Evolutionary conservation across 2,329 filamentous ascomycete species (phyloP).

Genomic region (Apiospora phragmitis): DNA sequence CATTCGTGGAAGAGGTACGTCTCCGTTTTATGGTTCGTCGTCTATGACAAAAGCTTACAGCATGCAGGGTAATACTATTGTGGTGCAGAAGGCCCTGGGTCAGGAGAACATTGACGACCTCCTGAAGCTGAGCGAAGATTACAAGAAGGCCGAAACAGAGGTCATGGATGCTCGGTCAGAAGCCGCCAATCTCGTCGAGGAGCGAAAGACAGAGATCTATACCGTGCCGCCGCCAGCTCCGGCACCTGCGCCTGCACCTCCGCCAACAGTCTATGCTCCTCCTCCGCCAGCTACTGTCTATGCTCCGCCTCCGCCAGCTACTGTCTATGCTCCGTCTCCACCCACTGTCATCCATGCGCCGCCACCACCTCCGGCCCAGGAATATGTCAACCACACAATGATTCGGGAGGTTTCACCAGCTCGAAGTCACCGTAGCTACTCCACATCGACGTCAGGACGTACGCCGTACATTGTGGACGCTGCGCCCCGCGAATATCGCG

Average conservation of each 20-base stretch:
- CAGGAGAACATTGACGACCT: slow-evolving; percentile 92
- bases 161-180: slow-evolving; percentile 46
- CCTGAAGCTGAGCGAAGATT: slow-evolving; percentile 78
- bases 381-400: slow-evolving; percentile 43
- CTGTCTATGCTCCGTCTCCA: slow-evolving; percentile 5
- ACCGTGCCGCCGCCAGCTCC: slow-evolving; percentile 32
- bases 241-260: slow-evolving; percentile 17
- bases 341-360: slow-evolving; percentile 3
- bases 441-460: slow-evolving; percentile 36
- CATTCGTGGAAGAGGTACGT: slow-evolving; percentile 80
- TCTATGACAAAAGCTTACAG: slow-evolving; percentile 32
- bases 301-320: neutral
- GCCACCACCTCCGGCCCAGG: slow-evolving; percentile 22
- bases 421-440: slow-evolving; percentile 34
- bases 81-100: slow-evolving; percentile 81
- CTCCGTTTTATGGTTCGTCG: slow-evolving; percentile 9
- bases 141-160: slow-evolving; percentile 57
- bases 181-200: slow-evolving; percentile 48
- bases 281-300: slow-evolving; percentile 1
- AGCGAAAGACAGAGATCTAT: slow-evolving; percentile 47
- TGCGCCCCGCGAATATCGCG: slow-evolving; percentile 25
- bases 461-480: slow-evolving; percentile 43
- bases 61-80: slow-evolving; percentile 71
- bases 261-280: slow-evolving; percentile 27
- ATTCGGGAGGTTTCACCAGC: slow-evolving; percentile 52